Conservation (phyloP, 306 rosid species). For the Malus asiatica region DNA sequence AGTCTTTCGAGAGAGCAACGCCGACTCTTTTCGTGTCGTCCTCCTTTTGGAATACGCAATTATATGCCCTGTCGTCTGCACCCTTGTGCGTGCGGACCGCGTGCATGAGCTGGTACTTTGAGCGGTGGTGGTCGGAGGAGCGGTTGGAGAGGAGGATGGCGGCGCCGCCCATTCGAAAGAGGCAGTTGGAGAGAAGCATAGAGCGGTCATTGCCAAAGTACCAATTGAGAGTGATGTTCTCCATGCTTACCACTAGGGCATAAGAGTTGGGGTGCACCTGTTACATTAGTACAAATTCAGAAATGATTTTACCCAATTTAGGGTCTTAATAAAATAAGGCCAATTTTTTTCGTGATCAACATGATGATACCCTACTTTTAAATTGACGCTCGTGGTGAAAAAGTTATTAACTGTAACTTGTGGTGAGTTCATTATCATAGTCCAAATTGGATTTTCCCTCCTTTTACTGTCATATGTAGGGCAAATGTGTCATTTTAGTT, state of each 20-base stretch:
- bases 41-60: conserved; percentile 67
- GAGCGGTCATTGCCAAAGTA: conserved; percentile 81
- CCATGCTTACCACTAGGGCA: conserved; percentile 82
- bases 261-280: conserved; percentile 79
- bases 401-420: too few species aligned
- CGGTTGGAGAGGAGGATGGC: conserved; percentile 77
- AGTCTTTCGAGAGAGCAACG: conserved; percentile 66
- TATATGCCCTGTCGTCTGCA: conserved; percentile 51
- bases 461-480: too few species aligned
- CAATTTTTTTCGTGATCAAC: too few species aligned
- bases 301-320: background rate
- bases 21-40: conserved; percentile 54
- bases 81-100: conserved; percentile 81
- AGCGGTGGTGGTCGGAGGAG: conserved; percentile 31
- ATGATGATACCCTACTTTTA: too few species aligned
- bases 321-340: too few species aligned
- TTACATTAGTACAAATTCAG: background rate
- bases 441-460: too few species aligned
- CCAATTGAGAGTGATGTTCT: conserved; percentile 86
- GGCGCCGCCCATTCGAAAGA: conserved; percentile 80
- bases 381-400: too few species aligned
- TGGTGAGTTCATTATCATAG: too few species aligned
- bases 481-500: too few species aligned
- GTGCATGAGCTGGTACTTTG: conserved; percentile 78
- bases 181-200: conserved; percentile 81